A percentile compares a stretch with the other conserved stretches of the same genome.
Evolutionary conservation across 164 flowering plant species (phyloP).

Genomic region (grape (Vitis vinifera)): DNA sequence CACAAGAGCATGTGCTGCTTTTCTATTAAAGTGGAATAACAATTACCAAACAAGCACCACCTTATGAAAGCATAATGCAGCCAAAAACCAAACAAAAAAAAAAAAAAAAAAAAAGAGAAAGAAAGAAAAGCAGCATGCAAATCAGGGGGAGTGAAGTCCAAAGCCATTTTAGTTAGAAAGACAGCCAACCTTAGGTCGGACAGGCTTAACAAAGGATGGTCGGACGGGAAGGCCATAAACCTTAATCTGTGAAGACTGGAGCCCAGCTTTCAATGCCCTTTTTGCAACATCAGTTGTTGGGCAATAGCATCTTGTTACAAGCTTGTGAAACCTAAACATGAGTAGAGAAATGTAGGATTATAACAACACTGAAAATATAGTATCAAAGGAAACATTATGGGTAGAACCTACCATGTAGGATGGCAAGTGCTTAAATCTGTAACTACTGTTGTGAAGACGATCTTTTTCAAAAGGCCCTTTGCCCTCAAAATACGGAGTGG

Average conservation of each 20-base stretch:
- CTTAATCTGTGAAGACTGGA: slow-evolving; percentile 81
- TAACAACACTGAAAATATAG: not conserved
- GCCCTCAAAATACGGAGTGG: slow-evolving; percentile 85
- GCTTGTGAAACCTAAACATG: slow-evolving; percentile 88
- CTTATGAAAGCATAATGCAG: not conserved
- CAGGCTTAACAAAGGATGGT: slow-evolving; percentile 90
- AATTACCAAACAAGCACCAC: too few species aligned
- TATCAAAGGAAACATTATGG: not conserved
- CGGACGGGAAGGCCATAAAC: slow-evolving; percentile 97
- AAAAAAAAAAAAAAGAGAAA: too few species aligned
- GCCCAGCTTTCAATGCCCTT: slow-evolving; percentile 89
- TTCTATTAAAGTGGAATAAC: too few species aligned
- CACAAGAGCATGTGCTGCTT: too few species aligned
- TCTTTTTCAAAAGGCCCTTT: slow-evolving; percentile 85
- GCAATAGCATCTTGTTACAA: slow-evolving; percentile 97
- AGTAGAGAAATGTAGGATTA: slow-evolving; percentile 5
- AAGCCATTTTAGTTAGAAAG: not conserved
- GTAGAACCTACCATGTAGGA: slow-evolving; percentile 79
- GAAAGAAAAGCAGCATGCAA: not conserved
- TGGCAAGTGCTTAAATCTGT: slow-evolving; percentile 98
- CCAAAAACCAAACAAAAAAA: too few species aligned
- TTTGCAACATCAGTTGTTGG: slow-evolving; percentile 82
- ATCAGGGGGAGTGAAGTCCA: not conserved
- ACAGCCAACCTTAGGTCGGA: slow-evolving; percentile 73
- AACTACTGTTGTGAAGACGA: slow-evolving; percentile 90